Evolutionary conservation across 352 stramenopile species (phyloP).

Genomic region (Elongisporangium undulatum): DNA sequence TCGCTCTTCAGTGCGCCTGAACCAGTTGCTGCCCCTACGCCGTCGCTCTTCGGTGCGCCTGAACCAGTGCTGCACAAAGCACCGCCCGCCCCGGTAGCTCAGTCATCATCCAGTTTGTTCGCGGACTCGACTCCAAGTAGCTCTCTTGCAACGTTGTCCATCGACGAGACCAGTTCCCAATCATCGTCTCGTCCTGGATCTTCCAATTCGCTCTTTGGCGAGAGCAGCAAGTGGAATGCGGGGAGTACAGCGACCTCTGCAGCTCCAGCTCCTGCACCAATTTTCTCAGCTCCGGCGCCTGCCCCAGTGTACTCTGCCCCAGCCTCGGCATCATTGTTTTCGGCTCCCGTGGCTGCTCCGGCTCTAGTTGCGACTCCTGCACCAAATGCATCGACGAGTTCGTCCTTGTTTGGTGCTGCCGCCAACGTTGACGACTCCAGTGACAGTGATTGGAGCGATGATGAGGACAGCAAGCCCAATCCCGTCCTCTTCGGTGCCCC

Average conservation of each 20-base stretch:
- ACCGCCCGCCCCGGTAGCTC: neutral
- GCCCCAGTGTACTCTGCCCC: neutral
- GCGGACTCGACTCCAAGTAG: neutral
- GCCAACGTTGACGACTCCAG: conserved; percentile 44
- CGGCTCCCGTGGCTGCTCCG: conserved; percentile 1
- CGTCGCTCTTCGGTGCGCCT: conserved; percentile 24
- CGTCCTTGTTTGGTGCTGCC: conserved; percentile 30
- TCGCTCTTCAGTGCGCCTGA: conserved; percentile 15
- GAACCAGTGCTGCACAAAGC: conserved; percentile 2
- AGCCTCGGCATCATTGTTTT: conserved; percentile 2
- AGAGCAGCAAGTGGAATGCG: neutral
- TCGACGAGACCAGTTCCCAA: neutral
- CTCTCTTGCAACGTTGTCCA: neutral
- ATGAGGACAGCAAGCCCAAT: conserved; percentile 26
- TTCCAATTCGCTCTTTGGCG: neutral
- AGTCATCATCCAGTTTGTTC: neutral
- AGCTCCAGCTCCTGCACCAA: conserved; percentile 4
- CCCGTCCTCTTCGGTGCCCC: conserved; percentile 33
- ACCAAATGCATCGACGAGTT: conserved; percentile 8
- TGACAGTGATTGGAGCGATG: conserved; percentile 69
- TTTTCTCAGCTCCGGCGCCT: conserved; percentile 1
- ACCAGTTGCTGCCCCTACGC: conserved; percentile 11
- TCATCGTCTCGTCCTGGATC: neutral
- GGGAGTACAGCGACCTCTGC: neutral
- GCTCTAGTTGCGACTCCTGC: conserved; percentile 3